Evolutionary conservation across 257 asterid genomes (phyloP).

Genomic region (Lantana camara): DNA sequence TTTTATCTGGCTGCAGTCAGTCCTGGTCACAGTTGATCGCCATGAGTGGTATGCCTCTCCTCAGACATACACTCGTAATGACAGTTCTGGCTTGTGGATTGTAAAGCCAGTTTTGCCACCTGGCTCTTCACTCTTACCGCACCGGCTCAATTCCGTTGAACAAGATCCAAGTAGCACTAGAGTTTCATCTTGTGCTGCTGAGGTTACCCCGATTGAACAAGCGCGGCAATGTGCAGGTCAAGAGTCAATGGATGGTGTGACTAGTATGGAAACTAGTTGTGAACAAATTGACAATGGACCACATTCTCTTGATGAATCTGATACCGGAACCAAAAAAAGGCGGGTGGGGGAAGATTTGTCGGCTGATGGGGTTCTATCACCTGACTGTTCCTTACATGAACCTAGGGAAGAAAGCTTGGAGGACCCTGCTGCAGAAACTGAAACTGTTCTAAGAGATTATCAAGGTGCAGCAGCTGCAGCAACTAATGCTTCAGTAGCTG

Average conservation of each 20-base stretch:
- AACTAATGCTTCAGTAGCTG: constrained; percentile 86
- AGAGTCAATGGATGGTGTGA: constrained; percentile 65
- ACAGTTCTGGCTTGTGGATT: constrained; percentile 85
- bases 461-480: constrained; percentile 71
- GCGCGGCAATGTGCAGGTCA: constrained; percentile 55
- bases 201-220: constrained; percentile 62
- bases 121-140: constrained; percentile 55
- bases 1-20: constrained; percentile 72
- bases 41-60: constrained; percentile 99
- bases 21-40: constrained; percentile 92
- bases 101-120: constrained; percentile 69
- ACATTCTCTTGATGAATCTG: constrained; percentile 65
- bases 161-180: constrained; percentile 43
- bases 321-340: constrained; percentile 82
- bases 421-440: constrained; percentile 54
- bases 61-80: constrained; percentile 83
- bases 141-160: constrained; percentile 38
- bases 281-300: constrained; percentile 59
- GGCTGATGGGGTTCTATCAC: constrained; percentile 59
- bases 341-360: constrained; percentile 72
- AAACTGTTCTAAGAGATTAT: constrained; percentile 56
- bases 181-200: constrained; percentile 50
- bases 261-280: constrained; percentile 80
- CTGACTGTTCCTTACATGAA: constrained; percentile 60
- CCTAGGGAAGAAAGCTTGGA: constrained; percentile 62